Base-by-base conservation (phyloP, 768 basidiomycete species). In the Boletus subparvulus region DNA sequence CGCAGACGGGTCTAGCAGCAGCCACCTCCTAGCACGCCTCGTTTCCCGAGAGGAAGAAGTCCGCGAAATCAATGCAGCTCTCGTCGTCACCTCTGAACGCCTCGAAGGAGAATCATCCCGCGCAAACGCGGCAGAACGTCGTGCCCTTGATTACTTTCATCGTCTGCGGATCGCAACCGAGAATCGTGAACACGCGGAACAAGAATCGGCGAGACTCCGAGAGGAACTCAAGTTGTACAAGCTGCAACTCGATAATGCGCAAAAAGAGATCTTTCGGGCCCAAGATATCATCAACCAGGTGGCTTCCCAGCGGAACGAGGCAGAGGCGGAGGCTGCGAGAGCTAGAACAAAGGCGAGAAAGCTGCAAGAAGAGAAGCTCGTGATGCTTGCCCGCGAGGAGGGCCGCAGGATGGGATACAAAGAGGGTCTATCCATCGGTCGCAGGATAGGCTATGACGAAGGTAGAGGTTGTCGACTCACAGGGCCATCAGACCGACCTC, bases 161-260 rank as follows among this genome's bases (percentile, higher is more conserved):
- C 72, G 75, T 26, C 68, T 81, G 53, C 75, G 74, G 46, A 65
- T 70, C 40, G 74, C 73, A 11, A 77, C 74, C 28, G 76, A 78
- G 13, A 74, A 70, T 35, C 73, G 78, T 40, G 58, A 72, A 8
- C 65, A 66, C 13, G 66, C 78, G 1, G 75, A 79, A 58, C 73
- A 73, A 21, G 77, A 80, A 4, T 60, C 69, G 0, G 67, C 72
- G 13, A 67, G 74, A 36, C 67, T 71, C 4, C 65, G 67, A 42
- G 77, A 80, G 59, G 80, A 81, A 57, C 68, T 82, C 37, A 73
- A 71, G 47, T 53, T 78, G 58, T 79, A 81, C 68, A 78, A 79
- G 61, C 50, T 75, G 8, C 76, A 81, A 56, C 70, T 77, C 48
- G 75, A 77, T 17, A 77, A 71, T 56, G 79, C 79, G 0, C 77